These are phyloP conservation scores for Paramecium sonneborni DNA, from an alignment of 73 alveolate species.

Conservation along the genomic window DNA sequence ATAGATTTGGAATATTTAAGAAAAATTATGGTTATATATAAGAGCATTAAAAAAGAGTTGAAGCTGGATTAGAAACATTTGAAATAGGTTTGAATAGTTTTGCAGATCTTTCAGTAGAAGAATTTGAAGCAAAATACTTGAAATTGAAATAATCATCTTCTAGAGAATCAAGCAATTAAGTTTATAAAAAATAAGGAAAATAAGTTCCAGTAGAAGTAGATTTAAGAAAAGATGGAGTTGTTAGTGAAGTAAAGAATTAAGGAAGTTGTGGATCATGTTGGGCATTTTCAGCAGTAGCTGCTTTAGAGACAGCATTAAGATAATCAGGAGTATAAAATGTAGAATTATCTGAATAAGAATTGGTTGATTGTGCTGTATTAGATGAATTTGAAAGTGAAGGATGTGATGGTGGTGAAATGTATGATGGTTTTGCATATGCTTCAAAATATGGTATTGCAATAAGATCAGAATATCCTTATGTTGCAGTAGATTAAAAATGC, in stretches of 20 bases:
- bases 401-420: conserved; percentile 84
- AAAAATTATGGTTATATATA: neutral
- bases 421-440: conserved; percentile 75
- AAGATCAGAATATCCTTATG: conserved; percentile 48
- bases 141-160: neutral
- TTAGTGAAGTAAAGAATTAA: conserved; percentile 47
- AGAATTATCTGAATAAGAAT: conserved; percentile 71
- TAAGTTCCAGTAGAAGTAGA: conserved; percentile 64
- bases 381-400: conserved; percentile 68
- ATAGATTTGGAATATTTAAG: conserved; percentile 27
- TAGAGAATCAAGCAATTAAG: neutral
- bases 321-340: neutral
- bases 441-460: neutral
- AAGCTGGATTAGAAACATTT: conserved; percentile 19
- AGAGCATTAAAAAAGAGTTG: neutral
- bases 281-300: conserved; percentile 71
- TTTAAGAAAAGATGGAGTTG: conserved; percentile 67
- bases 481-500: conserved; percentile 15
- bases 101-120: conserved; percentile 64
- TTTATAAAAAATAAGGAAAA: neutral
- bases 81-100: conserved; percentile 29
- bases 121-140: conserved; percentile 48
- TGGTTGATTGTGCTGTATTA: conserved; percentile 70
- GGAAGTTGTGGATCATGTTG: conserved; percentile 68
- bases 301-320: conserved; percentile 56